phyloP scores from a whole-genome alignment of 352 stramenopile species.

The Pythium utonaiense region DNA sequence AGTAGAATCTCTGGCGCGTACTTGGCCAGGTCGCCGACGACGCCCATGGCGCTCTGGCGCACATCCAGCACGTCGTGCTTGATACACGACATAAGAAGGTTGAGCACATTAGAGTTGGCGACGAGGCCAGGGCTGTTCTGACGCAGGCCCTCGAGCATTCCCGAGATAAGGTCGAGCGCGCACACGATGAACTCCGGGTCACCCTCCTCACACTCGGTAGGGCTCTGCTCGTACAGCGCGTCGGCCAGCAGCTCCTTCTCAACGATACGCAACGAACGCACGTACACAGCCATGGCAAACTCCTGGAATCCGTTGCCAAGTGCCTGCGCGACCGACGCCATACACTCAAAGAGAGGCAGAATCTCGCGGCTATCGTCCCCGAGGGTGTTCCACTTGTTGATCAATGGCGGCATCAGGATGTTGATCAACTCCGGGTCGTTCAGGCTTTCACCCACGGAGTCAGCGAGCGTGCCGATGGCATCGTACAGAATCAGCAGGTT shows the following conservation, averaged over 20 bases:
- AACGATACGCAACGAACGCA: constrained; percentile 76
- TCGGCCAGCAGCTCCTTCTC: constrained; percentile 83
- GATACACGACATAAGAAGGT: constrained; percentile 85
- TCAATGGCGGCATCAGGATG: constrained; percentile 92
- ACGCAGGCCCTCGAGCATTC: constrained; percentile 85
- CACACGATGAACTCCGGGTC: constrained; percentile 89
- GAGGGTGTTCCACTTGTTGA: constrained; percentile 90
- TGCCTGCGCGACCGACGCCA: constrained; percentile 82
- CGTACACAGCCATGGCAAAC: constrained; percentile 80
- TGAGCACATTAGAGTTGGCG: constrained; percentile 80
- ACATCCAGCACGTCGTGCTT: constrained; percentile 86
- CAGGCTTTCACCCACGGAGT: constrained; percentile 91
- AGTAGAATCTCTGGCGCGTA: constrained; percentile 65
- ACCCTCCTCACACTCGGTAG: constrained; percentile 76
- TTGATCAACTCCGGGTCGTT: constrained; percentile 90
- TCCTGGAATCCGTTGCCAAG: constrained; percentile 86
- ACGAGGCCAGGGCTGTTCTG: constrained; percentile 75
- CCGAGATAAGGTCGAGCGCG: constrained; percentile 85
- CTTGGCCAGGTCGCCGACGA: constrained; percentile 88
- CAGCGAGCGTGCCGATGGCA: constrained; percentile 93
- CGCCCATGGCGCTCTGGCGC: constrained; percentile 86
- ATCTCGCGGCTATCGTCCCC: constrained; percentile 79
- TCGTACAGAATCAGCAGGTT: constrained; percentile 96
- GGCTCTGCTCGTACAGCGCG: constrained; percentile 75
- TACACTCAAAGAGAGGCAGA: constrained; percentile 87